These are phyloP conservation scores for Fusarium begoniae DNA, from an alignment of 2,329 filamentous ascomycete species.

Conservation along the genomic window DNA sequence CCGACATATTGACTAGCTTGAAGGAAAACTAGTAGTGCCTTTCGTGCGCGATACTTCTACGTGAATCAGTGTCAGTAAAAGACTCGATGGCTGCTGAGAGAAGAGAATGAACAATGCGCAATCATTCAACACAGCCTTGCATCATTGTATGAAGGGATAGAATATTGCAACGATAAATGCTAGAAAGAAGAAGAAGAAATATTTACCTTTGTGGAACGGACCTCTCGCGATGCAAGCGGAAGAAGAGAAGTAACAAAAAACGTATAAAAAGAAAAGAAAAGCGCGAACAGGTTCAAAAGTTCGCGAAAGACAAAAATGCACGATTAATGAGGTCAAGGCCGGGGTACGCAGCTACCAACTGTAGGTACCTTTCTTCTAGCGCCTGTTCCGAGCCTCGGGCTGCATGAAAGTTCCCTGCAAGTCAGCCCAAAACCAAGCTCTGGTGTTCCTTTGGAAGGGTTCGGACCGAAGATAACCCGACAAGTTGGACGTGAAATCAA, in stretches of 20 bases:
- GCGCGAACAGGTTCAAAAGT: background rate
- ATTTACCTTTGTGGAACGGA: slow-evolving; percentile 12
- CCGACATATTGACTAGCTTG: slow-evolving; percentile 43
- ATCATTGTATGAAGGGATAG: slow-evolving; percentile 11
- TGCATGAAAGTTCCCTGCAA: slow-evolving; percentile 27
- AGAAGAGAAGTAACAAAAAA: background rate
- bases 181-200: background rate
- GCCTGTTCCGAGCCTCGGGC: background rate
- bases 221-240: background rate
- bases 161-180: background rate
- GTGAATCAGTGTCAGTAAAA: slow-evolving; percentile 13
- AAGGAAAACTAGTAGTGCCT: background rate
- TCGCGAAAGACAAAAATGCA: slow-evolving; percentile 24
- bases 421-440: background rate
- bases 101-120: background rate
- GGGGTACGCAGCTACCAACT: slow-evolving; percentile 15
- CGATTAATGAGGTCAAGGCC: slow-evolving; percentile 13
- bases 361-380: slow-evolving; percentile 3
- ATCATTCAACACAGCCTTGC: slow-evolving; percentile 13
- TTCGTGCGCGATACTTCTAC: slow-evolving; percentile 6
- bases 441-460: background rate
- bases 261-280: background rate
- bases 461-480: slow-evolving; percentile 36
- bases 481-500: background rate
- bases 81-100: background rate